phyloP scores from a whole-genome alignment of 139 green algal genomes.

The Haematococcus lacustris region DNA sequence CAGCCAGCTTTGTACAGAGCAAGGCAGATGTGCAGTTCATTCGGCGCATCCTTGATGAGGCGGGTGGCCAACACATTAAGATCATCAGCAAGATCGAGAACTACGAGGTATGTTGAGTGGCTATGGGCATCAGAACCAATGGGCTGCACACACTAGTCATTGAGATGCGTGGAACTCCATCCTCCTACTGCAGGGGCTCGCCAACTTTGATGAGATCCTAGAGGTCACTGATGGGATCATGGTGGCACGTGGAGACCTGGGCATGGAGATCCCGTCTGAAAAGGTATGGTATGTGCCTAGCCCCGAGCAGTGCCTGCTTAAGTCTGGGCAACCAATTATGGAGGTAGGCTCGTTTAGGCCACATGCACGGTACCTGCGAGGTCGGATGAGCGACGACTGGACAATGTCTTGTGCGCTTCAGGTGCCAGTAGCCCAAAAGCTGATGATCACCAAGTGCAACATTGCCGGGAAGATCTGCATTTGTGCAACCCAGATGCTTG shows the following conservation, averaged over 20 bases:
- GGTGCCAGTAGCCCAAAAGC: slow-evolving; percentile 49
- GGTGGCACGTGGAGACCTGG: slow-evolving; percentile 69
- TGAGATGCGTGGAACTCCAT: too few relatives aligned
- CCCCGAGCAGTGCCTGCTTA: too few relatives aligned
- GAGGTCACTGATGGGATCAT: slow-evolving; percentile 67
- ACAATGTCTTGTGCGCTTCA: too few relatives aligned
- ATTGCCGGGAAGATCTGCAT: slow-evolving; percentile 59
- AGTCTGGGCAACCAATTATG: too few relatives aligned
- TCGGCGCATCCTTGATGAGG: slow-evolving; percentile 22
- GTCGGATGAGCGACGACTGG: too few relatives aligned
- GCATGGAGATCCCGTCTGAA: slow-evolving; percentile 61
- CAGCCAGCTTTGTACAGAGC: slow-evolving; percentile 52
- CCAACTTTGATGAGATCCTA: slow-evolving; percentile 64
- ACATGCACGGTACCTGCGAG: too few relatives aligned
- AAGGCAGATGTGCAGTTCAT: slow-evolving; percentile 48
- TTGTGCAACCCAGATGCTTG: slow-evolving; percentile 63
- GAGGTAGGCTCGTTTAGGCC: too few relatives aligned
- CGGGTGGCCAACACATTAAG: slow-evolving; percentile 13
- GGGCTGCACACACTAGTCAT: too few relatives aligned
- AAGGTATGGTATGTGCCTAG: too few relatives aligned
- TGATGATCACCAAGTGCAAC: slow-evolving; percentile 68
- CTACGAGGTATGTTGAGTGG: too few relatives aligned
- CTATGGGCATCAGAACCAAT: too few relatives aligned
- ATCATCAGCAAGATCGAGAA: slow-evolving; percentile 77
- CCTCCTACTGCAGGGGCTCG: slow-evolving; percentile 18